Conservation (phyloP, 805 yeast species). For the Myxozyma melibiosi region DNA sequence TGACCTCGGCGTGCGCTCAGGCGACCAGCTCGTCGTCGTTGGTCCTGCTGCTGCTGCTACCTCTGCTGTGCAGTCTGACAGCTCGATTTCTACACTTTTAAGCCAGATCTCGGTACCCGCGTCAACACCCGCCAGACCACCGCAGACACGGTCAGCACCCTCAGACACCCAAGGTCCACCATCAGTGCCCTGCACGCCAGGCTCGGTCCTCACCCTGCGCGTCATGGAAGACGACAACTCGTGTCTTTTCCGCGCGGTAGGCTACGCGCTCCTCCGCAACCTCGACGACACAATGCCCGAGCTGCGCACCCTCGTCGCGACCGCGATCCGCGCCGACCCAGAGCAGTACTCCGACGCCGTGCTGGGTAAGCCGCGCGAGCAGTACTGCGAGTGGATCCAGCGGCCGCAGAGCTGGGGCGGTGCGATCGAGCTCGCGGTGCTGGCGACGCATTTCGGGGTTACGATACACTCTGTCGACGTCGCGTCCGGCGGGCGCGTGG, state of each 20-base stretch:
- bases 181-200: constrained; percentile 23
- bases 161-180: constrained; percentile 11
- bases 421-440: constrained; percentile 70
- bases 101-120: constrained; percentile 5
- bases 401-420: constrained; percentile 77
- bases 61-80: no score
- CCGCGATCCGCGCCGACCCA: constrained; percentile 48
- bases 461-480: constrained; percentile 66
- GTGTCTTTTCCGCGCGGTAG: constrained; percentile 69
- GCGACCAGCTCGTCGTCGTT: constrained; percentile 58
- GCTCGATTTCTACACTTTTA: no score
- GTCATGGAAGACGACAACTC: constrained; percentile 77
- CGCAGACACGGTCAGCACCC: not conserved
- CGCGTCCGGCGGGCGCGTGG: constrained; percentile 56
- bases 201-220: constrained; percentile 48
- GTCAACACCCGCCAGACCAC: not conserved
- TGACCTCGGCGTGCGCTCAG: constrained; percentile 55
- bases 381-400: constrained; percentile 64
- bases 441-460: constrained; percentile 55
- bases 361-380: constrained; percentile 53
- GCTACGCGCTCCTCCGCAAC: constrained; percentile 53
- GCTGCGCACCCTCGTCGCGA: constrained; percentile 56
- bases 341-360: constrained; percentile 57
- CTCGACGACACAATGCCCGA: constrained; percentile 49
- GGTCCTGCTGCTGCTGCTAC: not conserved